These are phyloP conservation scores for Eudorina sp. DNA, from an alignment of 139 green algal species.

Conservation along the genomic window DNA sequence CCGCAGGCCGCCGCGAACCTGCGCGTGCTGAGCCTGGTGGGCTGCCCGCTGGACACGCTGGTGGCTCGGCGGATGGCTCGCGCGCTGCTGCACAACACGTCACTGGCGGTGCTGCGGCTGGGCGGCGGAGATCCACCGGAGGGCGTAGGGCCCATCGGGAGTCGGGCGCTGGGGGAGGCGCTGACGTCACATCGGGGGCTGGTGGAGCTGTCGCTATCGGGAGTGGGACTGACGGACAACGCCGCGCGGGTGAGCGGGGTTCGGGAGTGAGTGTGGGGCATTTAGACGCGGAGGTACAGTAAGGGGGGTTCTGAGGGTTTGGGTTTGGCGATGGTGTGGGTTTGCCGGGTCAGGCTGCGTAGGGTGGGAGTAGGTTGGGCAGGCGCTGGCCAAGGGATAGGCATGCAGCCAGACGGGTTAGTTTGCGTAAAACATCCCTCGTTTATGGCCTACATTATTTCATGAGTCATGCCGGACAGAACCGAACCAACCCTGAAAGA, in stretches of 20 bases:
- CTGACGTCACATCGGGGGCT: constrained; percentile 26
- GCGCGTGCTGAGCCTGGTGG: constrained; percentile 37
- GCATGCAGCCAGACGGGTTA: too few species aligned
- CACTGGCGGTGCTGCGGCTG: constrained; percentile 28
- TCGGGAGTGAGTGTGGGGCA: too few species aligned
- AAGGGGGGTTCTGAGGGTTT: too few species aligned
- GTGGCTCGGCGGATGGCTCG: background rate
- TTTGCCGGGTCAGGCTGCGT: too few species aligned
- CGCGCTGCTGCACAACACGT: constrained; percentile 15
- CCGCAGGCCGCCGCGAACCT: background rate
- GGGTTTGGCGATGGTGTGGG: too few species aligned
- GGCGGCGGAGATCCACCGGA: constrained; percentile 44
- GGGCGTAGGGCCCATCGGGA: constrained; percentile 36
- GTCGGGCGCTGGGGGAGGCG: constrained; percentile 38
- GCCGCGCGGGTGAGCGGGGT: background rate
- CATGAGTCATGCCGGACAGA: too few species aligned
- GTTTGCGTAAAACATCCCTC: too few species aligned
- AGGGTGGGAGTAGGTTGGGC: too few species aligned
- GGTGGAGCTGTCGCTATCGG: constrained; percentile 32
- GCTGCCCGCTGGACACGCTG: constrained; percentile 34
- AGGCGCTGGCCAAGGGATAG: too few species aligned
- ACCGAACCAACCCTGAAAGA: too few species aligned
- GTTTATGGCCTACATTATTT: too few species aligned
- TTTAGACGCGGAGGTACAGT: too few species aligned
- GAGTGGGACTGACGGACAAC: constrained; percentile 31